A percentile compares a stretch with the other conserved stretches of the same genome.
These are phyloP conservation scores for Aspergillus bombycis DNA, from an alignment of 2,329 filamentous ascomycete species.

Conservation along the genomic window DNA sequence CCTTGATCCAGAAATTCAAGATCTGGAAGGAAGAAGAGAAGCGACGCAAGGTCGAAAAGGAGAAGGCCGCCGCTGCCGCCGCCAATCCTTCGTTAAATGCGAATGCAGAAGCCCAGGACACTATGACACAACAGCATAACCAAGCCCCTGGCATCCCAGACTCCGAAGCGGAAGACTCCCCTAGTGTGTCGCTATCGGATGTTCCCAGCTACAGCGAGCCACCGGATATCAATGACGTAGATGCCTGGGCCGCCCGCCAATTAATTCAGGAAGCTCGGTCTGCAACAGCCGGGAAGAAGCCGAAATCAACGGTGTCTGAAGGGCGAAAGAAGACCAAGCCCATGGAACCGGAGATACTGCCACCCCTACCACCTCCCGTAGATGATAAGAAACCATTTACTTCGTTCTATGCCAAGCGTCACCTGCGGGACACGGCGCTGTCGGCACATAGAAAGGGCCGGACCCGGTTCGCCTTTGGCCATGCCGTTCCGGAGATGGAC, in stretches of 20 bases:
- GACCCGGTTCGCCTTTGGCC: slow-evolving; percentile 78
- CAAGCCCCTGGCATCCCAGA: slow-evolving; percentile 26
- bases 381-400: slow-evolving; percentile 64
- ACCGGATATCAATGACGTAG: slow-evolving; percentile 69
- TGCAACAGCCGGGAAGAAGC: slow-evolving; percentile 50
- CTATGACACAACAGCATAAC: neutral
- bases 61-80: slow-evolving; percentile 48
- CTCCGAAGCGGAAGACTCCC: slow-evolving; percentile 39
- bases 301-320: slow-evolving; percentile 24
- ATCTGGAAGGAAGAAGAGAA: slow-evolving; percentile 90
- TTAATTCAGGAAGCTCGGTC: slow-evolving; percentile 71
- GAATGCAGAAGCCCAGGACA: neutral
- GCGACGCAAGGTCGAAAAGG: slow-evolving; percentile 74
- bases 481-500: slow-evolving; percentile 72
- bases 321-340: slow-evolving; percentile 11
- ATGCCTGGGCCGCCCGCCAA: slow-evolving; percentile 73
- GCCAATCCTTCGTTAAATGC: slow-evolving; percentile 8
- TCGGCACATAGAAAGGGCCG: slow-evolving; percentile 70
- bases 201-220: slow-evolving; percentile 52
- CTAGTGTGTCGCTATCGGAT: slow-evolving; percentile 24
- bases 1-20: slow-evolving; percentile 83
- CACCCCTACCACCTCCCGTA: slow-evolving; percentile 30
- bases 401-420: slow-evolving; percentile 83
- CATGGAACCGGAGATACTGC: neutral
- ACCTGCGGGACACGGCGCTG: slow-evolving; percentile 79